These are phyloP conservation scores for Eucalyptus tenuipes DNA, from an alignment of 345 rosid species.

Conservation along the genomic window DNA sequence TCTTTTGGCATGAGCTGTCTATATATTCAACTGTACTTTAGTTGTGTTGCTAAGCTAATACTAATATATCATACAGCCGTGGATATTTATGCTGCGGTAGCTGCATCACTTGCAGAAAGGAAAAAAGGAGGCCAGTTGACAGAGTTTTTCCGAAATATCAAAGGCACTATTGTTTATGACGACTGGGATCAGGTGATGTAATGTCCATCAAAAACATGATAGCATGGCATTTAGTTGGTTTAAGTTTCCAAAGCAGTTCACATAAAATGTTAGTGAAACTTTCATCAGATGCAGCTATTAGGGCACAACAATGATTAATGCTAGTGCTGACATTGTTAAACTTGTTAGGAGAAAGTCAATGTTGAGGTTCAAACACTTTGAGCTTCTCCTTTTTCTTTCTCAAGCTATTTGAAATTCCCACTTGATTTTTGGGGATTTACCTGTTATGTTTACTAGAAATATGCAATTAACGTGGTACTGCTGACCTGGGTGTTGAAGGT, in stretches of 20 bases:
- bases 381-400: not conserved
- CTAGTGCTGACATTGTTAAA: not conserved
- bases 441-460: not conserved
- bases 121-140: constrained; percentile 88
- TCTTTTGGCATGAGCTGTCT: not conserved
- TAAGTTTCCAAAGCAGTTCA: not conserved
- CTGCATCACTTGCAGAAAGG: constrained; percentile 89
- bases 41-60: not conserved
- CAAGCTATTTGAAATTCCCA: not conserved
- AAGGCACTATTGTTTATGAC: constrained; percentile 82
- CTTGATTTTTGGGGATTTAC: not conserved
- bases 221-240: not conserved
- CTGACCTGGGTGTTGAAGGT: not conserved
- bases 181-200: constrained; percentile 94
- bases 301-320: not conserved
- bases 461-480: not conserved
- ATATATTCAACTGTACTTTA: not conserved
- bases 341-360: not conserved
- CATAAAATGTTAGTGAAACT: not conserved
- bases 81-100: constrained; percentile 95
- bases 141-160: constrained; percentile 85
- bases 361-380: not conserved
- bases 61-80: constrained; percentile 38
- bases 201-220: not conserved
- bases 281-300: not conserved